Base-by-base conservation (phyloP, 2,329 filamentous ascomycete genomes). In the Xylaria sp. region DNA sequence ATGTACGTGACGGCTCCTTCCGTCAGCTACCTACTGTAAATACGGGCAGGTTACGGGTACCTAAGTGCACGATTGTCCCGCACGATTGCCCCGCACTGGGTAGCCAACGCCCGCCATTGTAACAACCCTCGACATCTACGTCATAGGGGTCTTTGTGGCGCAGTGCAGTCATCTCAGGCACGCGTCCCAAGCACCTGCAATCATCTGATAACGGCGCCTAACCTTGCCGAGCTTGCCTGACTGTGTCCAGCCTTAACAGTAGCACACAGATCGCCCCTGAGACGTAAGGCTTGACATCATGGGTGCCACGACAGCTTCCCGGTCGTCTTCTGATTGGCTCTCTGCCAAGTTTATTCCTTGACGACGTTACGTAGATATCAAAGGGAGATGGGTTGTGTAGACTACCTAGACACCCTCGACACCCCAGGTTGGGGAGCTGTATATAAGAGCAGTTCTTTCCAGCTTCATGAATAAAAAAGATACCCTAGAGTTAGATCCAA, bases 261-360 rank as follows among this genome's bases (percentile, higher is more conserved):
- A 49, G 40, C 12, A 19, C 12, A 35, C 9, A 35, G 37, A 52
- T 49, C 17, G 45, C 51, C 61, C 5, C 21, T 15, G 8, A 45
- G 21, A 60, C 55, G 61, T 64, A 38, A 33, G 23, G 47, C 33
- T 55, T 68, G 59, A 67, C 64, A 65, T 68, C 66, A 67, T 68
- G 31, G 53, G n/a, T 31, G 28, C 9, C 28, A 31, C 9, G 28
- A 56, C 37, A 57, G 52, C 40, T 55, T 46, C 49, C 43, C 25
- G 33, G 37, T n/a, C 17, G 11, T 21, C 21, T 28, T 11, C 28
- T 49, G 43, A 40, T 42, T 55, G n/a, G 46, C 31, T 25, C n/a
- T 15, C 28, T 63, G 35, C 50, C 57, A 52, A 51, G 56, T 52
- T 63, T 60, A 17, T 28, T 5, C 7, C 25, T 12, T 17, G 35